A percentile compares a stretch with the other conserved stretches of the same genome.
Conservation (phyloP, 306 rosid species). For the Quercus agrifolia region DNA sequence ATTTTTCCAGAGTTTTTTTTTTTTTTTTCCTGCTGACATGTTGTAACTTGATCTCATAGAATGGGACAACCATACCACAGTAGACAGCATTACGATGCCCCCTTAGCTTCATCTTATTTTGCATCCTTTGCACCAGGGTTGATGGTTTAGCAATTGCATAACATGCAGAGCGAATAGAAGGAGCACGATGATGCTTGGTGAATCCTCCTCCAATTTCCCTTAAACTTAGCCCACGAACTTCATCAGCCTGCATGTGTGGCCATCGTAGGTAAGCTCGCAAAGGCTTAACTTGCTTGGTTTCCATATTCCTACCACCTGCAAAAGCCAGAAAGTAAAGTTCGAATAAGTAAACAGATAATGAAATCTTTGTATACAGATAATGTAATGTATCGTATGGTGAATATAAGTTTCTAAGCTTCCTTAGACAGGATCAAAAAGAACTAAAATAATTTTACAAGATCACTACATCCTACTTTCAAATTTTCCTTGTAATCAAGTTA, state of each 20-base stretch:
- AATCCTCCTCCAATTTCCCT: constrained; percentile 95
- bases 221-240: constrained; percentile 68
- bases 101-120: constrained; percentile 74
- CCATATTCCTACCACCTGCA: constrained; percentile 51
- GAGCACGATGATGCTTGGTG: constrained; percentile 77
- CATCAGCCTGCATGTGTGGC: constrained; percentile 92
- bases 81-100: constrained; percentile 93
- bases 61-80: constrained; percentile 58
- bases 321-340: constrained; percentile 20
- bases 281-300: constrained; percentile 40
- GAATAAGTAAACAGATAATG: background rate
- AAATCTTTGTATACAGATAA: background rate
- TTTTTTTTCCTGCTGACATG: background rate
- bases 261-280: constrained; percentile 68
- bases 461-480: background rate
- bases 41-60: constrained; percentile 4
- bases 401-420: background rate
- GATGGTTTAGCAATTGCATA: constrained; percentile 90
- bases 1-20: constrained; percentile 14
- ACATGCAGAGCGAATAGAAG: constrained; percentile 84
- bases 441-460: background rate
- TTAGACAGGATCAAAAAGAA: background rate
- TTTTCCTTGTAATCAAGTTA: background rate
- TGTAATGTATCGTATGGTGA: background rate
- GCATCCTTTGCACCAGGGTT: constrained; percentile 87